These are phyloP conservation scores for Yamadazyma laniorum DNA, from an alignment of 805 yeast species.

Conservation along the genomic window DNA sequence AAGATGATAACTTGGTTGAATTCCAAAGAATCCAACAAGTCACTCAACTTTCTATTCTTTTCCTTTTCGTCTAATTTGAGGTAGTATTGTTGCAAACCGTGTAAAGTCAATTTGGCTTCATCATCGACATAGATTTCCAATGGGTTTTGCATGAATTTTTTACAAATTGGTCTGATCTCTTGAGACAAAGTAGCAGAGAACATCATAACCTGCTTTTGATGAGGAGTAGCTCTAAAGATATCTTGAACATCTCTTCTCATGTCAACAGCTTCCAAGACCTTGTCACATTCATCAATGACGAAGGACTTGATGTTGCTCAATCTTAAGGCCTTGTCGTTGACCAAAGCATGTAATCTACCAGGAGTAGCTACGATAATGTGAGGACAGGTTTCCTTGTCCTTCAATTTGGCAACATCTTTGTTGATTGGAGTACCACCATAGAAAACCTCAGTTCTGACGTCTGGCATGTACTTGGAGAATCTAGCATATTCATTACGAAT, in stretches of 20 bases:
- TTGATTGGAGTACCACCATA: conserved; percentile 91
- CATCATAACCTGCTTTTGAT: conserved; percentile 99
- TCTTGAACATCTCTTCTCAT: conserved; percentile 99
- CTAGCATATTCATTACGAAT: conserved; percentile 96
- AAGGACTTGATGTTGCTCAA: conserved; percentile 88
- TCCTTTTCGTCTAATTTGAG: conserved; percentile 85
- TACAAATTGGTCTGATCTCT: conserved; percentile 95
- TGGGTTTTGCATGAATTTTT: conserved; percentile 97
- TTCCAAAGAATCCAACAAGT: conserved; percentile 88
- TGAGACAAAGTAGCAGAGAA: conserved; percentile 93
- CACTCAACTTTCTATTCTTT: conserved; percentile 90
- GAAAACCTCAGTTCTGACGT: conserved; percentile 92
- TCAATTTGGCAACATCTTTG: conserved; percentile 82
- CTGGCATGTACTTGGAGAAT: conserved; percentile 98
- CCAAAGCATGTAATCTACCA: conserved; percentile 93
- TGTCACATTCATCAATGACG: conserved; percentile 98
- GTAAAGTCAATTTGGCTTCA: conserved; percentile 94
- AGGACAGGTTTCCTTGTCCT: conserved; percentile 91
- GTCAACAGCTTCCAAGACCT: conserved; percentile 84
- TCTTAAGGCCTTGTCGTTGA: conserved; percentile 85
- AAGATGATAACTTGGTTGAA: conserved; percentile 98
- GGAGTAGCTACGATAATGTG: conserved; percentile 98
- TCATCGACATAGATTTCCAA: conserved; percentile 96
- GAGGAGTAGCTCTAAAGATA: conserved; percentile 95
- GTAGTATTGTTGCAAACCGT: conserved; percentile 96